Conservation (phyloP, 345 rosid species). For the Lumnitzera littorea region DNA sequence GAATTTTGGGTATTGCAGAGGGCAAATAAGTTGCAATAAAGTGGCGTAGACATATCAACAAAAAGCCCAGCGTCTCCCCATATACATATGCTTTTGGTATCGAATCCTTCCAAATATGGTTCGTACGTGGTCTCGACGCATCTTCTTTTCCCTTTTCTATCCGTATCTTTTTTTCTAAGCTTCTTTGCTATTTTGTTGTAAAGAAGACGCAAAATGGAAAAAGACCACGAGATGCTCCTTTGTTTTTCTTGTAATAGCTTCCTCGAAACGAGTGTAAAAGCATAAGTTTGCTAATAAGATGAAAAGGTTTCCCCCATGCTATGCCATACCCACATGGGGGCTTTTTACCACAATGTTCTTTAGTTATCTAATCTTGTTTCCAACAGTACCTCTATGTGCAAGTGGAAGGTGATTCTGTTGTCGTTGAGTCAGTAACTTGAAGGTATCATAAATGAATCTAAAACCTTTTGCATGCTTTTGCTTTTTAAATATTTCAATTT, state of each 20-base stretch:
- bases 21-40: neutral
- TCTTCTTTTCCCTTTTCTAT: neutral
- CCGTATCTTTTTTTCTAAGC: neutral
- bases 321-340: neutral
- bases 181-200: neutral
- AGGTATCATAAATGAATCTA: too few species aligned
- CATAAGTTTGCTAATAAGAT: constrained; percentile 2
- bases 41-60: constrained; percentile 2
- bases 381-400: too few species aligned
- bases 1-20: constrained; percentile 1
- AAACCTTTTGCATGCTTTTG: neutral
- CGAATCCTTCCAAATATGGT: neutral
- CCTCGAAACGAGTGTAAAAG: constrained; percentile 4
- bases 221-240: neutral
- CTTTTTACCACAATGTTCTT: neutral
- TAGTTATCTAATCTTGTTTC: too few species aligned
- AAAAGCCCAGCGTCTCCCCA: neutral
- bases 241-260: too few species aligned
- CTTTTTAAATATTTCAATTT: neutral
- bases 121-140: neutral
- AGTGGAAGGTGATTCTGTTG: too few species aligned
- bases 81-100: neutral
- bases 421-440: too few species aligned
- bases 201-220: neutral
- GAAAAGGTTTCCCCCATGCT: neutral